Percentiles rank a stretch among this genome's conserved stretches.
phyloP scores from a whole-genome alignment of 1,139 yeast genomes.

The Pichia sp. region DNA sequence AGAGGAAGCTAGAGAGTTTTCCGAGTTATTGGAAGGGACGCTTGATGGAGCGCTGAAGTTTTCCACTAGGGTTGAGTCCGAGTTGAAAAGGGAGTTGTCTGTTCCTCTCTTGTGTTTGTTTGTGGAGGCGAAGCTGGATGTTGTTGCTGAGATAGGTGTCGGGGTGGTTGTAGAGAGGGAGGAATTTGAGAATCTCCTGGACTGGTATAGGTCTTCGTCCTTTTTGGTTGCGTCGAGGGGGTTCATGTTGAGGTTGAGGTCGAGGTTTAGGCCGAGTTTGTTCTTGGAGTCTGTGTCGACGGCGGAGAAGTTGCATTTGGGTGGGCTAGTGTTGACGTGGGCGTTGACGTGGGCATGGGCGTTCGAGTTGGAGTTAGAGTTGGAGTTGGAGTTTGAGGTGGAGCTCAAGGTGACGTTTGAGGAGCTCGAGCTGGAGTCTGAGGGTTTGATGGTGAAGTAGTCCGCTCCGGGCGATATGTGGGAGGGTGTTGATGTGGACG shows the following conservation, averaged over 20 bases:
- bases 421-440: background rate
- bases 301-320: background rate
- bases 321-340: background rate
- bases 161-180: background rate
- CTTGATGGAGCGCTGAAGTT: background rate
- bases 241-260: background rate
- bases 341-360: background rate
- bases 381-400: background rate
- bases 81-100: conserved; percentile 10
- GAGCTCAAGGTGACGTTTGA: background rate
- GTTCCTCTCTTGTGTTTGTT: conserved; percentile 12
- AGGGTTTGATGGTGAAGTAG: background rate
- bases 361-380: background rate
- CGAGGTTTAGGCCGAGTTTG: background rate
- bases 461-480: conserved; percentile 1
- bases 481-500: conserved; percentile 3
- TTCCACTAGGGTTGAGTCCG: conserved; percentile 16
- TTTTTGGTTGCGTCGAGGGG: background rate
- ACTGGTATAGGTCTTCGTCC: background rate
- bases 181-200: conserved; percentile 1
- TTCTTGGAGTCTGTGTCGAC: background rate
- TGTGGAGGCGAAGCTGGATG: background rate
- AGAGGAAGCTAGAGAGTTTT: background rate
- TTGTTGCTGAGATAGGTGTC: background rate
- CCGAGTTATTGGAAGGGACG: conserved; percentile 9